Base-by-base conservation (phyloP, 2,329 filamentous ascomycete species). In the Chaetomium sp. region DNA sequence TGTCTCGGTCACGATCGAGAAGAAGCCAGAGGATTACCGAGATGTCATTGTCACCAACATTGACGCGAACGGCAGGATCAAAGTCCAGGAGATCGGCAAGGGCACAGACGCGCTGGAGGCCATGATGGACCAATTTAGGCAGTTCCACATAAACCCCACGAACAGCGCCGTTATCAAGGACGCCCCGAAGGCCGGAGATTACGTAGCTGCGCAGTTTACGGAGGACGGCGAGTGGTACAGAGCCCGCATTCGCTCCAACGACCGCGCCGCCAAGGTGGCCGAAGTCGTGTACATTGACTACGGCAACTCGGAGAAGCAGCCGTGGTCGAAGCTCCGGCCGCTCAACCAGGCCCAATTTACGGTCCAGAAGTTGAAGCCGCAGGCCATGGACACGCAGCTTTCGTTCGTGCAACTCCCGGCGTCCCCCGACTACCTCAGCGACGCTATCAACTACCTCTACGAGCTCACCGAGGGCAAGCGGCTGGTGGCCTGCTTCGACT, bases 201-300 rank as follows among this genome's bases (percentile, higher is more conserved):
- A 90, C 66, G 94, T 99, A 29, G 90, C 94, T 1, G 94, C 94
- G 72, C 90, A 91, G 75, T 99, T 98, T 82, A 90, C 88, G 7
- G 89, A 88, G 60, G 95, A 99, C 75, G 87, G 89, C 65, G 88
- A 95, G 71, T 99, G 94, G 94, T 99, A 99, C 81, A 91, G 95
- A 67, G 95, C 91, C 35, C 90, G 89, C 67, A 87, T 99, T 67
- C 90, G 93, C 67, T 88, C 93, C 75, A 97, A 98, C 78, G 95
- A 99, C 80, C 92, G 95, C 67, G 85, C 93, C 9, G 89, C 89
- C 73, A 92, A 95, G 84, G 87, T 91, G 72, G 90, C 93, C 27
- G 95, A 99, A 78, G 90, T 99, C 29, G 81, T 96, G 54, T 99
- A 97, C 79, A 87, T 99, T 68, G 95, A 99, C 81, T 99, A 96